Conservation (phyloP, 305 asterid species). For the Fraxinus latifolia region DNA sequence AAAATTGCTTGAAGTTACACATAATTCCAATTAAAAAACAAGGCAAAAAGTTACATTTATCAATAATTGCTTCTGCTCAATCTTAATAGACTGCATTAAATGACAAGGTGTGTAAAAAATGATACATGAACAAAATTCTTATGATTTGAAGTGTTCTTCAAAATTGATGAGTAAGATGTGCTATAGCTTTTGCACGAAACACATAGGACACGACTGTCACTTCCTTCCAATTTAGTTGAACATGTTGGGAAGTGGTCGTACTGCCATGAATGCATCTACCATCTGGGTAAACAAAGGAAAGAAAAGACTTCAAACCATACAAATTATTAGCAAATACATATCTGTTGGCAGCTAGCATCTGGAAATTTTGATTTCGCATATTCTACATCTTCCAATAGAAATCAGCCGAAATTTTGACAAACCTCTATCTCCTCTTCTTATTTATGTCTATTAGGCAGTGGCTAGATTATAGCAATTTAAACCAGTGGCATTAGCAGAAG, state of each 20-base stretch:
- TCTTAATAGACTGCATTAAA: neutral
- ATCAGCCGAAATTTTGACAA: neutral
- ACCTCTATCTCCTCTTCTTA: neutral
- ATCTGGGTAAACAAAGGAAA: constrained; percentile 42
- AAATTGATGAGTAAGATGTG: neutral
- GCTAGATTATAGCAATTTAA: neutral
- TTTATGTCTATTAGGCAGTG: neutral
- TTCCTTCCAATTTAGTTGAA: constrained; percentile 36
- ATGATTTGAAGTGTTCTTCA: neutral
- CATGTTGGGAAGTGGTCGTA: constrained; percentile 80
- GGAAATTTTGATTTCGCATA: neutral
- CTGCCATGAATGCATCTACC: constrained; percentile 90
- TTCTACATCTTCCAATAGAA: neutral
- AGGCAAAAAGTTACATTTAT: neutral
- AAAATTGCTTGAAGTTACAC: neutral
- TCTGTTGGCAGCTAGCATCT: neutral
- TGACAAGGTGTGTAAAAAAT: neutral
- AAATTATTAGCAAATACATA: neutral
- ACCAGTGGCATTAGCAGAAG: neutral
- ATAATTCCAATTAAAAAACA: neutral
- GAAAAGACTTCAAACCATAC: neutral
- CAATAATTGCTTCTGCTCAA: neutral
- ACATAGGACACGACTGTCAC: neutral
- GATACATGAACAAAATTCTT: neutral
- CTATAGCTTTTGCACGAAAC: neutral